A percentile compares a stretch with the other conserved stretches of the same genome.
Conservation (phyloP, 306 rosid genomes). For the Luffa aegyptiaca region DNA sequence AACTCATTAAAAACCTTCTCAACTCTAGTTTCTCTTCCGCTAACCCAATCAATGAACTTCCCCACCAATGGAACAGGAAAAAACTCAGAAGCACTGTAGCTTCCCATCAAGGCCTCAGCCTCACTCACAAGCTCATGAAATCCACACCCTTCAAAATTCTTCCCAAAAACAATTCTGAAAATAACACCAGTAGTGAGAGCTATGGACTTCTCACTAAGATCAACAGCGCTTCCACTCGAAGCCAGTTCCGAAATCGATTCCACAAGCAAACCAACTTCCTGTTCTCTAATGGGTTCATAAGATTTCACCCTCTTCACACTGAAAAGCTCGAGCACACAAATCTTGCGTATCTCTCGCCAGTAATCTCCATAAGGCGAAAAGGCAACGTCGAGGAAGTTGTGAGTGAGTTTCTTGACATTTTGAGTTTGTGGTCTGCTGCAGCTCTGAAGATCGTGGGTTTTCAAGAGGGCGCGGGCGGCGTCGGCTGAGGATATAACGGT, state of each 20-base stretch:
- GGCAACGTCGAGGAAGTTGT: slow-evolving; percentile 32
- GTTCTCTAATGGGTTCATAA: slow-evolving; percentile 6
- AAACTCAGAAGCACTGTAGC: slow-evolving; percentile 25
- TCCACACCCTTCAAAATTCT: slow-evolving; percentile 11
- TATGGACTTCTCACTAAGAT: slow-evolving; percentile 21
- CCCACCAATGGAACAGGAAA: slow-evolving; percentile 23
- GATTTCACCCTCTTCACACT: slow-evolving; percentile 17
- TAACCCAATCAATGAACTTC: slow-evolving; percentile 37
- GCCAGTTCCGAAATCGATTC: not conserved
- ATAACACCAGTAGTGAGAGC: slow-evolving; percentile 16
- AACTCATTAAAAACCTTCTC: slow-evolving; percentile 21
- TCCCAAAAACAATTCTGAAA: slow-evolving; percentile 42
- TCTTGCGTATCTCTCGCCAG: slow-evolving; percentile 36
- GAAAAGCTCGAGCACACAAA: slow-evolving; percentile 30
- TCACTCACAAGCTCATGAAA: slow-evolving; percentile 31
- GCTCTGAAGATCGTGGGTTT: slow-evolving; percentile 18
- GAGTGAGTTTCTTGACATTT: slow-evolving; percentile 16
- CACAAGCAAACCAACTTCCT: slow-evolving; percentile 6
- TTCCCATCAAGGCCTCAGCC: slow-evolving; percentile 16
- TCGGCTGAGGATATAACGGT: slow-evolving; percentile 22
- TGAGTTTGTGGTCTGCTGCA: slow-evolving; percentile 29
- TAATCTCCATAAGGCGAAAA: slow-evolving; percentile 32
- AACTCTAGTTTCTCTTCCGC: slow-evolving; percentile 15
- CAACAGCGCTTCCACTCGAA: not conserved
- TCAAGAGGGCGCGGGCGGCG: slow-evolving; percentile 13